Conservation (phyloP, 768 basidiomycete species). For the Solioccasus polychromus region DNA sequence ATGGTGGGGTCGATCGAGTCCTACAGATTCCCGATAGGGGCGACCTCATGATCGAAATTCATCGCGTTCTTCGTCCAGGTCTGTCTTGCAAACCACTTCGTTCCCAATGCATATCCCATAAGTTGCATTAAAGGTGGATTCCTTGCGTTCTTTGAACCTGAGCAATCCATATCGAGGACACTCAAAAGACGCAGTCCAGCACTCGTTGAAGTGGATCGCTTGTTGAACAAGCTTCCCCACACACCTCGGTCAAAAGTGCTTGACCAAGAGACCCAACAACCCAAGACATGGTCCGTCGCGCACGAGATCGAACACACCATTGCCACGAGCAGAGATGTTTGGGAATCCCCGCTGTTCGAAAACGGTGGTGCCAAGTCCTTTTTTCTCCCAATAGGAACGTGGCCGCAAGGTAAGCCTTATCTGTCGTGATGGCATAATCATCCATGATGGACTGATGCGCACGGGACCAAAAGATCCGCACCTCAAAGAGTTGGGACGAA, state of each 20-base stretch:
- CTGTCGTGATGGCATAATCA: neutral
- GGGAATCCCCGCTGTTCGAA: neutral
- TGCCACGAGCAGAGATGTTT: neutral
- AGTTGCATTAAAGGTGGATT: neutral
- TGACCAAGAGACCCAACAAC: neutral
- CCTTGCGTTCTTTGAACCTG: slow-evolving; percentile 2
- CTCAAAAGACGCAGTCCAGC: neutral
- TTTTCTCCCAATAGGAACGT: slow-evolving; percentile 5
- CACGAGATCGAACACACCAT: neutral
- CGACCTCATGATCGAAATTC: slow-evolving; percentile 1
- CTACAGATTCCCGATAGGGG: slow-evolving; percentile 2
- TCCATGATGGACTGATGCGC: neutral
- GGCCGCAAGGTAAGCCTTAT: neutral
- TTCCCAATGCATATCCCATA: neutral
- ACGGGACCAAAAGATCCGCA: neutral
- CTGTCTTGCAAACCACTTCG: neutral
- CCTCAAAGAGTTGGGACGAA: slow-evolving; percentile 4
- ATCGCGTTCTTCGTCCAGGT: slow-evolving; percentile 6
- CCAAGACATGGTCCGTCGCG: slow-evolving; percentile 5
- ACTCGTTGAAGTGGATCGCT: slow-evolving; percentile 4
- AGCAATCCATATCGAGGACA: slow-evolving; percentile 1
- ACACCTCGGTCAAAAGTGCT: slow-evolving; percentile 2
- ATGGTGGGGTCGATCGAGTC: neutral
- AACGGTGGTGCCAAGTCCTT: neutral
- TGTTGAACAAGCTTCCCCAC: slow-evolving; percentile 2